Evolutionary conservation across 257 asterid genomes (phyloP), one percentile per base, ranked within the genome.

Genomic region (Verbascum thapsus): DNA sequence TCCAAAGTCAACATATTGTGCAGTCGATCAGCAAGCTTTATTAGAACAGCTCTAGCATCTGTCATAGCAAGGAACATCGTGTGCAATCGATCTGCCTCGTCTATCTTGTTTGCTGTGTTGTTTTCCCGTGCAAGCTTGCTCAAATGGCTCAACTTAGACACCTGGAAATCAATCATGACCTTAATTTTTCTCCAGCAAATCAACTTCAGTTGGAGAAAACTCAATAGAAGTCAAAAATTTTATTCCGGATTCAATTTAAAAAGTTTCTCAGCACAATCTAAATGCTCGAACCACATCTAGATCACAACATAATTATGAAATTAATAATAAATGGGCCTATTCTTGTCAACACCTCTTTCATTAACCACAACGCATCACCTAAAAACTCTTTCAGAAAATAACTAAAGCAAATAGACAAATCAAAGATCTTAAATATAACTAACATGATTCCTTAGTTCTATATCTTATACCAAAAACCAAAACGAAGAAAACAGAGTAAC

Each of bases 21-120:
- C 75, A 94, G 75, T n/a, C 99, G 77, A 71, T 94, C 99, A 39
- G 99, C 99, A 61, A 94, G 80, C 76, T 94, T 94, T 41, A 94
- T 81, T 19, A 94, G 87, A 67, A 94, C 97, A 42, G 96, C 97
- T 69, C 99, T 79, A 10, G 96, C 95, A 79, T 94, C 99, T 32
- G 96, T 76, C 99, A 94, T 94, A 10, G 96, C 99, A 40, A 94
- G 97, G 81, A 87, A 90, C 97, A 94, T 94, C 15, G 97, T 94
- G 53, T 90, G 99, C 71, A 94, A 42, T 49, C 96, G 80, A 76
- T 94, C 97, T 34, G 99, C 99, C 80, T 94, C 99, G 10, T 44
- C 87, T 41, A 90, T 87, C 83, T 82, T 94, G 72, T 82, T 69
- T 52, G 99, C 99, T 0, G 96, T 94, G 81, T 90, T 76, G 75